Percentiles rank a stretch among this genome's conserved stretches.
Conservation (phyloP, 202 grass and related monocot genomes). For the Saccharum hybrid region DNA sequence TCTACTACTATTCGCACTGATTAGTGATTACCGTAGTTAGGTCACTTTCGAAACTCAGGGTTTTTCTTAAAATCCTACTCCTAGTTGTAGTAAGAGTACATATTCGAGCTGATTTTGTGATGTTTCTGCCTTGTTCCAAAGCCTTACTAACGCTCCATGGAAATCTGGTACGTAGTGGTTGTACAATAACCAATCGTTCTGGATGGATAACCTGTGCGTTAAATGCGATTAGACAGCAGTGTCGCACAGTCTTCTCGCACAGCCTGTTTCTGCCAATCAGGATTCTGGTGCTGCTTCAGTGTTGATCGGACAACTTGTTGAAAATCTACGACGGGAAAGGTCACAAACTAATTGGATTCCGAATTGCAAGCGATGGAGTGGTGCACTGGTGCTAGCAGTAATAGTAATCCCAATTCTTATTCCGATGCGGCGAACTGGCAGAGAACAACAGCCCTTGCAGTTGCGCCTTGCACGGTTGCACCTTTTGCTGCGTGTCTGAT, state of each 20-base stretch:
- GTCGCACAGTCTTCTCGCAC: background rate
- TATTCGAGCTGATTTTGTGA: background rate
- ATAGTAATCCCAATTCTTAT: no score
- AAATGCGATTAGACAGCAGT: conserved; percentile 10
- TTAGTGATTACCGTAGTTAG: background rate
- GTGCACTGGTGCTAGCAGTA: no score
- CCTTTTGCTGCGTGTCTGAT: no score
- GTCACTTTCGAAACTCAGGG: background rate
- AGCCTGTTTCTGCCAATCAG: background rate
- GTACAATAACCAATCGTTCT: background rate
- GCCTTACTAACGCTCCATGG: no score
- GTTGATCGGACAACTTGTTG: background rate
- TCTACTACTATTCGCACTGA: background rate
- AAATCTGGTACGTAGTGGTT: no score
- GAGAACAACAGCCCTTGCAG: no score
- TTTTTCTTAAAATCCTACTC: no score
- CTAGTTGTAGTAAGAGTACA: no score
- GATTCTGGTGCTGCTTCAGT: background rate
- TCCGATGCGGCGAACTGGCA: no score
- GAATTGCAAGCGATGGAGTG: background rate
- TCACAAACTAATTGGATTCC: background rate
- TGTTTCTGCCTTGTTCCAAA: background rate
- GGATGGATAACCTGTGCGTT: background rate
- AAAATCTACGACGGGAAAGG: background rate
- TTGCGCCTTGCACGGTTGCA: no score